phyloP scores from a whole-genome alignment of 1,139 yeast species.

The Geotrichum fermentans region DNA sequence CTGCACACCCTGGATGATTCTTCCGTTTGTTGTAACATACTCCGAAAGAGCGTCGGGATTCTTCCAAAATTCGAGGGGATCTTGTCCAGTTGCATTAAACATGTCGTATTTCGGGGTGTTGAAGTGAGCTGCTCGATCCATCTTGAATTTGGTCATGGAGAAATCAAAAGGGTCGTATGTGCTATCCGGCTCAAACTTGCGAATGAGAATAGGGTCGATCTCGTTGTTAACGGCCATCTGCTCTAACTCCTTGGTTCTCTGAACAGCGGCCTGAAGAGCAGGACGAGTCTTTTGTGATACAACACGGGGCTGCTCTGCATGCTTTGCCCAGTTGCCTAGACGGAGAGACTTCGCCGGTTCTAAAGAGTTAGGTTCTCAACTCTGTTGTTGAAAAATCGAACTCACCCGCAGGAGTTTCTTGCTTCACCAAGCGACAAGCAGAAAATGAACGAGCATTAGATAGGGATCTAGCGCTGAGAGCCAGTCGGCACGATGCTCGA shows the following conservation, averaged over 20 bases:
- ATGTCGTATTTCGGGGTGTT: constrained; percentile 12
- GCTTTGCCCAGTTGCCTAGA: constrained; percentile 1
- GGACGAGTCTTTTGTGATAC: neutral
- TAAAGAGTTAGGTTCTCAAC: neutral
- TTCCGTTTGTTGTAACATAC: constrained; percentile 58
- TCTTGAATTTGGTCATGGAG: constrained; percentile 27
- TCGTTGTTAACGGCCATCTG: constrained; percentile 6
- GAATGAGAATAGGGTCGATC: constrained; percentile 29
- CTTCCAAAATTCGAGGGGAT: constrained; percentile 37
- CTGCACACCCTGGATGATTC: constrained; percentile 53
- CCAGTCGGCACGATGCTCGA: neutral
- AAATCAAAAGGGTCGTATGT: constrained; percentile 35
- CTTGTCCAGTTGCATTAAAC: constrained; percentile 18
- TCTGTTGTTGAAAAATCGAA: neutral
- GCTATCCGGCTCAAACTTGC: constrained; percentile 26
- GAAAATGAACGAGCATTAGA: neutral
- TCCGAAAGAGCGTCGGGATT: constrained; percentile 52
- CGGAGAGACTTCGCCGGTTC: neutral
- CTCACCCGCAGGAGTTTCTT: neutral
- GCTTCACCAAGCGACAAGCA: neutral
- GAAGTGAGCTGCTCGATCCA: constrained; percentile 30
- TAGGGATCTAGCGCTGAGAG: neutral
- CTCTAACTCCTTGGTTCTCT: constrained; percentile 3
- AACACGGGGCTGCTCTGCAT: constrained; percentile 1
- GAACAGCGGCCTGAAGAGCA: neutral